These are phyloP conservation scores for Verticillium nubilum DNA, from an alignment of 2,329 filamentous ascomycete genomes.

Conservation along the genomic window DNA sequence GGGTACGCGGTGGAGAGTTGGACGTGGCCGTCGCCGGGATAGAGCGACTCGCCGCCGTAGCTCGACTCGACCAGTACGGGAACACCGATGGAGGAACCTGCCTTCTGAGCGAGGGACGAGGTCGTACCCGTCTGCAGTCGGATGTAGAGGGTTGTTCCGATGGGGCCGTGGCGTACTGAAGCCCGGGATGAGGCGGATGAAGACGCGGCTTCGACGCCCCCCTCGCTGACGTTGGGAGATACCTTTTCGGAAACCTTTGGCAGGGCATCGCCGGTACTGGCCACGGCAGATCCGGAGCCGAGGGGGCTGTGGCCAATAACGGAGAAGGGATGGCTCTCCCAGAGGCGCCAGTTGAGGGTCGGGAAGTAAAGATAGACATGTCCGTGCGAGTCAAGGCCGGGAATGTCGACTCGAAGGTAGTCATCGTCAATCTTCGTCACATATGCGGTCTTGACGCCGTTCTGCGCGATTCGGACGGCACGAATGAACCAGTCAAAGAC, in stretches of 20 bases:
- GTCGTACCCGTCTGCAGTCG: conserved; percentile 18
- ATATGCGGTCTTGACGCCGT: conserved; percentile 21
- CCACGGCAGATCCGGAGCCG: conserved; percentile 9
- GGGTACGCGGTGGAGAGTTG: conserved; percentile 3
- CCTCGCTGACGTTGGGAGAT: background rate
- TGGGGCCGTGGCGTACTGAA: background rate
- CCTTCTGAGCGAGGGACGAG: conserved; percentile 12
- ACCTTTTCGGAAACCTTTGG: background rate
- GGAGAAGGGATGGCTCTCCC: conserved; percentile 28
- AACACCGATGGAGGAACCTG: conserved; percentile 8
- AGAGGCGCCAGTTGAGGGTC: conserved; percentile 28
- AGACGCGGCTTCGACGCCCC: background rate
- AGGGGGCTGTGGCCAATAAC: conserved; percentile 11
- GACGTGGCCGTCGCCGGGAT: background rate
- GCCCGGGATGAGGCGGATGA: background rate
- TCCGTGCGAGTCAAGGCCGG: conserved; percentile 16
- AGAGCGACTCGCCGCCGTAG: conserved; percentile 19
- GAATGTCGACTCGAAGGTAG: conserved; percentile 22
- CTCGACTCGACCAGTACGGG: conserved; percentile 21
- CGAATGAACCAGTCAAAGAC: conserved; percentile 21
- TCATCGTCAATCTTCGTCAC: conserved; percentile 20
- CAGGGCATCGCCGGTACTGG: background rate
- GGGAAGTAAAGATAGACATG: conserved; percentile 46
- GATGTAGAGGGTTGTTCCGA: conserved; percentile 22
- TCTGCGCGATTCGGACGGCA: conserved; percentile 10